Evolutionary conservation across 2,329 filamentous ascomycete genomes (phyloP), one percentile per base, ranked within the genome.

Genomic region (Pseudogymnoascus sp.): DNA sequence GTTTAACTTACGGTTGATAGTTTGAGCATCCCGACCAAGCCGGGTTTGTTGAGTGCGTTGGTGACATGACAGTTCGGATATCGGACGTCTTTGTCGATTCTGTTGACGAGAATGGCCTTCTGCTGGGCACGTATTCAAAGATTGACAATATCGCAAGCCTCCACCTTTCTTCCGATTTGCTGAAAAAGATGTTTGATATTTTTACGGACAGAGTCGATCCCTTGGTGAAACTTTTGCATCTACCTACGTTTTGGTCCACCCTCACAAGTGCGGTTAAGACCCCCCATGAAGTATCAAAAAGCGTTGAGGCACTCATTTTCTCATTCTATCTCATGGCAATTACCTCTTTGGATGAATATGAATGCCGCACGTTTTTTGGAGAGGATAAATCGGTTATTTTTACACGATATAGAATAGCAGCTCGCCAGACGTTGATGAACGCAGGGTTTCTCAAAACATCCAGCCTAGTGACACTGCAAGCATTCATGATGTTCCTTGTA

Each of bases 181-280:
- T 62, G 22, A 39, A 59, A 62, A 80, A 83, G 66, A 74, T 85
- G 22, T 89, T 86, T 84, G 84, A 88, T 70, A 78, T 83, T 15
- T 89, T 86, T 68, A 78, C 88, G 57, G 80, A 83, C 64, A 87
- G 87, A 66, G 82, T 89, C 65, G 84, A 89, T 65, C 84, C 86
- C 0, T 70, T 89, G 9, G 75, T 88, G 57, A 88, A 88, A 67
- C 76, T 88, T 62, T 85, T 82, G 0, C 86, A 89, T 68, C 80
- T 82, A 0, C 84, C 85, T 0, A 87, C 80, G 1, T 28, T 64
- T 25, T 59, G 60, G 50, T 20, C 47, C 7, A 30, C 50, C 5
- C n/a, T 64, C 9, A 58, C 30, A 28, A 35, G 28, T 37, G 60
- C 43, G 6, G 38, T 43, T 30, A n/a, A 43, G 22, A 39, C 57